phyloP scores from a whole-genome alignment of 2,329 filamentous ascomycete species.

The Penicillium nordicum region DNA sequence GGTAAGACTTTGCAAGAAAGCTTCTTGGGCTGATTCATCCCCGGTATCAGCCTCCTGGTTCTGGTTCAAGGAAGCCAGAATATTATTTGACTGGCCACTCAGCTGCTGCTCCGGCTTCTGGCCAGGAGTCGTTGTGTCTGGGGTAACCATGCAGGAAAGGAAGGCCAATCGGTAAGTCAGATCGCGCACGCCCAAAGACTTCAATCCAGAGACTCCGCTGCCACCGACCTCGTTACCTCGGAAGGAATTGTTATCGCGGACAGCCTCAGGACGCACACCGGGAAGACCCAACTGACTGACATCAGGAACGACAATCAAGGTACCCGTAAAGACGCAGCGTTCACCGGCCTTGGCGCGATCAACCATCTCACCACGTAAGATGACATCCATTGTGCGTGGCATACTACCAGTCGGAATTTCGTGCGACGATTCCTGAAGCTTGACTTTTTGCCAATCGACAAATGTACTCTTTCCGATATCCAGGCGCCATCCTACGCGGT shows the following conservation, averaged over 20 bases:
- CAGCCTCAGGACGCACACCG: slow-evolving; percentile 75
- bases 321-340: slow-evolving; percentile 96
- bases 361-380: slow-evolving; percentile 93
- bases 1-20: slow-evolving; percentile 81
- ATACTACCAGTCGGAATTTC: slow-evolving; percentile 98
- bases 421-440: slow-evolving; percentile 96
- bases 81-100: slow-evolving; percentile 74
- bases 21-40: slow-evolving; percentile 82
- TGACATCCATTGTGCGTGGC: slow-evolving; percentile 96
- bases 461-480: slow-evolving; percentile 97
- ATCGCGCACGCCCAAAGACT: slow-evolving; percentile 89
- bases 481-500: slow-evolving; percentile 90
- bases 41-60: slow-evolving; percentile 65
- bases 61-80: slow-evolving; percentile 78
- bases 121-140: slow-evolving; percentile 77
- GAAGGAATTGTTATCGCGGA: slow-evolving; percentile 74
- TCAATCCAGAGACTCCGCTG: slow-evolving; percentile 80
- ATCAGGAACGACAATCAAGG: slow-evolving; percentile 92
- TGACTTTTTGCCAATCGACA: slow-evolving; percentile 98
- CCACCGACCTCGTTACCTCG: slow-evolving; percentile 78
- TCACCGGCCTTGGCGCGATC: slow-evolving; percentile 96
- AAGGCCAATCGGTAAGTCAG: slow-evolving; percentile 96
- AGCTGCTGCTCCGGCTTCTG: slow-evolving; percentile 66
- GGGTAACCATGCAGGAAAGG: slow-evolving; percentile 91
- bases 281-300: slow-evolving; percentile 92